phyloP scores from a whole-genome alignment of 352 stramenopile genomes.

The Phytophthora sojae region DNA sequence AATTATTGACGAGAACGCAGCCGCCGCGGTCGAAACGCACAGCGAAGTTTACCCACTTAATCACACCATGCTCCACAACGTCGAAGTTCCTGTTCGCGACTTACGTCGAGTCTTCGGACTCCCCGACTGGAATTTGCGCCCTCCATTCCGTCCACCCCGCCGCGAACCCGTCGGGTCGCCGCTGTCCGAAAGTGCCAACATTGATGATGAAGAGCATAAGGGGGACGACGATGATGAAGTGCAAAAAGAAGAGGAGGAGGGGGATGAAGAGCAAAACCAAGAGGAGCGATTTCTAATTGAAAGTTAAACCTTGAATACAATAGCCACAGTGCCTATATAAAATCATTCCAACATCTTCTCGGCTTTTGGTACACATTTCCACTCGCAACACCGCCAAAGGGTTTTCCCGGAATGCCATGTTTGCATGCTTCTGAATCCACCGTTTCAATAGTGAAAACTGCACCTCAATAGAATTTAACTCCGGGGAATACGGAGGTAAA shows the following conservation, averaged over 20 bases:
- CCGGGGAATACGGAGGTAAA: conserved; percentile 21
- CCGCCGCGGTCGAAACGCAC: neutral
- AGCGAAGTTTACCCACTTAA: neutral
- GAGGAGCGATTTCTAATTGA: neutral
- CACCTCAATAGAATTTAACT: conserved; percentile 26
- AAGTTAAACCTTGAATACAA: neutral
- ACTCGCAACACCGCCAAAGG: conserved; percentile 1
- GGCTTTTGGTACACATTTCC: neutral
- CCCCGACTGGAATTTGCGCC: neutral
- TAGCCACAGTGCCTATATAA: conserved; percentile 12
- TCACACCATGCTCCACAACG: conserved; percentile 1
- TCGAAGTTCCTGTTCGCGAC: conserved; percentile 1
- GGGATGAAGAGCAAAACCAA: neutral
- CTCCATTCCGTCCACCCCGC: neutral
- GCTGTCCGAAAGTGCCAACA: neutral
- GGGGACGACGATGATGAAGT: neutral
- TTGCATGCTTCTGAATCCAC: conserved; percentile 16
- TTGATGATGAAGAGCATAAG: conserved; percentile 1
- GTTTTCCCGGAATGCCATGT: conserved; percentile 13
- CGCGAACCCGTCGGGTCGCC: neutral
- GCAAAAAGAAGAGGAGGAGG: neutral
- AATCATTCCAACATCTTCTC: neutral
- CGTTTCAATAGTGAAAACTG: conserved; percentile 14
- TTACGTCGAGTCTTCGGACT: neutral
- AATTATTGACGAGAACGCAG: neutral